phyloP scores from a whole-genome alignment of 2,329 filamentous ascomycete genomes.

The Trichoderma breve region DNA sequence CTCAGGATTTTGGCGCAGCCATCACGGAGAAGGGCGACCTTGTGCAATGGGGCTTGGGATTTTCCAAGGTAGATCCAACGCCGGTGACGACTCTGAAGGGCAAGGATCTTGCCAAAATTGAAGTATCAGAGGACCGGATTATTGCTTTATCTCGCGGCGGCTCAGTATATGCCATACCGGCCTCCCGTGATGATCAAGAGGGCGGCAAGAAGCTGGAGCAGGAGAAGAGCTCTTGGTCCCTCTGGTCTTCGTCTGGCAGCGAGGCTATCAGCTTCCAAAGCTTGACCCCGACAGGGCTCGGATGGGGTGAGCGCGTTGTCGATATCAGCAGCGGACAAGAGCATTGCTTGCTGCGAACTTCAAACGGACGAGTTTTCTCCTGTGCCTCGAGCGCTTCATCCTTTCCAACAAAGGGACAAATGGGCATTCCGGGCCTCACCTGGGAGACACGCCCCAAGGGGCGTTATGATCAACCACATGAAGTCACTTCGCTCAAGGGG shows the following conservation, averaged over 20 bases:
- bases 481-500: constrained; percentile 68
- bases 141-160: constrained; percentile 74
- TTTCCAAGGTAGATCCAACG: constrained; percentile 59
- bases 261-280: constrained; percentile 66
- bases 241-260: constrained; percentile 53
- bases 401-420: constrained; percentile 80
- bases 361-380: constrained; percentile 80
- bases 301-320: constrained; percentile 69
- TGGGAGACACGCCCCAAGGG: constrained; percentile 77
- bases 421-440: constrained; percentile 79
- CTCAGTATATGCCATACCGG: constrained; percentile 79
- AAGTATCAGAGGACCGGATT: constrained; percentile 78
- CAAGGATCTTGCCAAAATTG: constrained; percentile 74
- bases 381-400: constrained; percentile 75
- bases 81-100: constrained; percentile 74
- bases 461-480: constrained; percentile 78
- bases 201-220: constrained; percentile 62
- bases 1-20: constrained; percentile 77
- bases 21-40: constrained; percentile 85
- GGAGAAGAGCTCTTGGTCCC: constrained; percentile 62
- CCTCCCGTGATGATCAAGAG: constrained; percentile 68
- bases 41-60: constrained; percentile 85
- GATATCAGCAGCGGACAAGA: constrained; percentile 77
- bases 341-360: constrained; percentile 83
- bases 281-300: constrained; percentile 63